Base-by-base conservation (phyloP, 441 rosid genomes). In the Adansonia rubrostipa region DNA sequence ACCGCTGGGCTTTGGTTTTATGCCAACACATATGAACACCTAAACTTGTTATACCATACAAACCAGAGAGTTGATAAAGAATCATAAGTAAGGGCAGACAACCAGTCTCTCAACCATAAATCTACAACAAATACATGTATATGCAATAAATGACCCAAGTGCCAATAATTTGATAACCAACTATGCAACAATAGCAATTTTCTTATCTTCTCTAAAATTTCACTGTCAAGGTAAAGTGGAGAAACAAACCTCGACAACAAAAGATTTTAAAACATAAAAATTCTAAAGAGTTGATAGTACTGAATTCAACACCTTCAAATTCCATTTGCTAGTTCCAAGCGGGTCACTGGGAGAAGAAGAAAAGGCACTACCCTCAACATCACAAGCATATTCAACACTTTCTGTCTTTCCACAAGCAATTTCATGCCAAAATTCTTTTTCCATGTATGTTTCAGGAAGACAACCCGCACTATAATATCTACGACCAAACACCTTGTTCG, bases 301-400 rank as follows among this genome's bases (percentile, higher is more conserved):
- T 69, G 67, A 86, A 75, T 85, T 75, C 68, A 80, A 81, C 82
- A 97, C 99, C 96, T 95, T 97, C 86, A 97, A 93, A 88, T 95
- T 97, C 96, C 97, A 95, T 81, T 95, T 92, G 93, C 99, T 93
- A 89, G 83, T 89, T 86, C 99, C 99, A 79, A 97, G 96, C 1
- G 88, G 94, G 82, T 95, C 99, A 80, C 80, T 78, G 79, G 90
- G 86, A 80, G 91, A 92, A 74, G 97, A 95, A 83, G 99, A 95
- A 83, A 95, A 97, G 82, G 99, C 99, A 83, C 93, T 95, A 77
- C 99, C 99, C 82, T 97, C 99, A 87, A 97, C 99, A 87, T 97
- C 98, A 73, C 99, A 97, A 69, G 99, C 99, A 90, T 97, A 97
- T 86, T 97, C 99, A 87, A 97, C 99, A 70, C 92, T 82, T 85